Conservation (phyloP, 345 rosid genomes). For the Eutrema japonicum region DNA sequence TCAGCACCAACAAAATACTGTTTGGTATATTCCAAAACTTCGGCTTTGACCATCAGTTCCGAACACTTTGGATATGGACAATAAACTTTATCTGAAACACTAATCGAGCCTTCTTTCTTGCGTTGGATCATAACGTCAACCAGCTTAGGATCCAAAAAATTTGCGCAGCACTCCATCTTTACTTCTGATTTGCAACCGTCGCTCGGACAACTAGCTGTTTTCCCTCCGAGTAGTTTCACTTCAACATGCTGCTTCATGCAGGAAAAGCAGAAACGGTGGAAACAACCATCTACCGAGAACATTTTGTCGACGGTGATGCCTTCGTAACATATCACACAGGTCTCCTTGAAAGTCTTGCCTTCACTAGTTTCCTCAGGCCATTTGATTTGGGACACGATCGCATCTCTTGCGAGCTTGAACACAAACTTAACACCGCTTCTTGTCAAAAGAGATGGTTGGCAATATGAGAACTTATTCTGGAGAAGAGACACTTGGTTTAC, state of each 20-base stretch:
- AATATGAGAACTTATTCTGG: slow-evolving; percentile 49
- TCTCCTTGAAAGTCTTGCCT: slow-evolving; percentile 57
- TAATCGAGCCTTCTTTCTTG: slow-evolving; percentile 69
- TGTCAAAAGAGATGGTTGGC: slow-evolving; percentile 48
- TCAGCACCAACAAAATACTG: slow-evolving; percentile 37
- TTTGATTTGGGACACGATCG: slow-evolving; percentile 67
- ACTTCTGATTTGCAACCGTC: slow-evolving; percentile 70
- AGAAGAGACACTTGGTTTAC: slow-evolving; percentile 56
- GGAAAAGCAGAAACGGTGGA: slow-evolving; percentile 73
- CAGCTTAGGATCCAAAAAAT: slow-evolving; percentile 65
- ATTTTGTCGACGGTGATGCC: slow-evolving; percentile 56
- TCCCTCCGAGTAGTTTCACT: slow-evolving; percentile 67
- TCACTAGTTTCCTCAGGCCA: slow-evolving; percentile 52
- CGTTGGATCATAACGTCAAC: slow-evolving; percentile 60
- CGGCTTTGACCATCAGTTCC: slow-evolving; percentile 65
- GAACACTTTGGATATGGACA: slow-evolving; percentile 87
- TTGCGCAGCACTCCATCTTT: slow-evolving; percentile 54
- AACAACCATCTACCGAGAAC: slow-evolving; percentile 70
- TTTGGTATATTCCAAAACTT: slow-evolving; percentile 52
- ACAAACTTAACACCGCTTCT: slow-evolving; percentile 56
- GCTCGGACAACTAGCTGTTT: slow-evolving; percentile 69
- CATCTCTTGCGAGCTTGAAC: slow-evolving; percentile 73
- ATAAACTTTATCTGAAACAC: slow-evolving; percentile 63
- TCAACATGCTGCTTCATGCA: slow-evolving; percentile 89
- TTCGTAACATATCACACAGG: slow-evolving; percentile 75